Percentiles rank a stretch among this genome's conserved stretches.
Evolutionary conservation across 1,284 basidiomycete species (phyloP).

Genomic region (Porogramme epimiltina): DNA sequence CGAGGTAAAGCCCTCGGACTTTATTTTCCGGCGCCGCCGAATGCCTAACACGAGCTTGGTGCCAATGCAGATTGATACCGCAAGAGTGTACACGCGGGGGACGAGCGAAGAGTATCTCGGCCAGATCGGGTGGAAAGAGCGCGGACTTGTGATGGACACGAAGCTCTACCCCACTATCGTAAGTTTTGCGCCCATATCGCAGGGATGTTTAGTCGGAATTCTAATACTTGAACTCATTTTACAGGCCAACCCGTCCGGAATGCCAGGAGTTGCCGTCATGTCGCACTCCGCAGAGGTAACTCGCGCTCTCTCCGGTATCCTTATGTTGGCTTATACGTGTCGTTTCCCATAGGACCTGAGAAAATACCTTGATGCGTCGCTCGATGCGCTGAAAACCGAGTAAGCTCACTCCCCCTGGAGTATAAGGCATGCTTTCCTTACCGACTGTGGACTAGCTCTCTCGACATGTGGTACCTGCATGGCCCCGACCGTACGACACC

Average conservation of each 20-base stretch:
- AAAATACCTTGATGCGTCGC: slow-evolving; percentile 43
- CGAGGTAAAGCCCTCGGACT: slow-evolving; percentile 32
- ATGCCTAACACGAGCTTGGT: background rate
- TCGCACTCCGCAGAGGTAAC: background rate
- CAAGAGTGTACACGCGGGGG: slow-evolving; percentile 49
- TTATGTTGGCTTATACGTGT: background rate
- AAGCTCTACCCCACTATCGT: slow-evolving; percentile 27
- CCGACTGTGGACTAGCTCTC: slow-evolving; percentile 17
- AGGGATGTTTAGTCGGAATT: too few species aligned
- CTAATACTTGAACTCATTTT: too few species aligned
- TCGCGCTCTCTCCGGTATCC: too few species aligned
- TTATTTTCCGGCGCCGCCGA: background rate
- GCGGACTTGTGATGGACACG: slow-evolving; percentile 52
- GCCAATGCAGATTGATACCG: slow-evolving; percentile 48
- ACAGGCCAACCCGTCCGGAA: slow-evolving; percentile 5
- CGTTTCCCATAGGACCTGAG: slow-evolving; percentile 37
- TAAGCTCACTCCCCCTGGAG: slow-evolving; percentile 24
- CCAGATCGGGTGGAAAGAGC: slow-evolving; percentile 37
- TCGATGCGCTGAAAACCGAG: slow-evolving; percentile 50
- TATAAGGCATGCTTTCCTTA: background rate
- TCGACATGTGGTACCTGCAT: slow-evolving; percentile 58
- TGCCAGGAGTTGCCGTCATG: background rate
- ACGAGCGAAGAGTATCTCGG: slow-evolving; percentile 52
- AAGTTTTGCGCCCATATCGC: background rate
- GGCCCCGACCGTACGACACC: slow-evolving; percentile 51